Evolutionary conservation across 441 rosid species (phyloP).

Genomic region (Manihot esculenta): DNA sequence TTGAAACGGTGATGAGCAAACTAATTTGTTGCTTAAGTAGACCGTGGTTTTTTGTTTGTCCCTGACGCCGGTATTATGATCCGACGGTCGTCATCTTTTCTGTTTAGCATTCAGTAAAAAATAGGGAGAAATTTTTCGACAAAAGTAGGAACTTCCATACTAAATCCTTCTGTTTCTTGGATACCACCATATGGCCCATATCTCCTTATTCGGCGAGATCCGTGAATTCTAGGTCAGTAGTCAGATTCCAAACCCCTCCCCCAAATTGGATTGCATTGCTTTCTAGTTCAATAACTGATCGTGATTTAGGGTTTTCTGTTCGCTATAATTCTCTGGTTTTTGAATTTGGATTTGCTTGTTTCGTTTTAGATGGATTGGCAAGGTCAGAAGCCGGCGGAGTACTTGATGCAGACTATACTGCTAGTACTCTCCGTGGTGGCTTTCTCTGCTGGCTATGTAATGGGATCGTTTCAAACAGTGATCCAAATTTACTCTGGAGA

Average conservation of each 20-base stretch:
- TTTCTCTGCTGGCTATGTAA: conserved; percentile 43
- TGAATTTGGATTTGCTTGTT: neutral
- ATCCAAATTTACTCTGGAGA: conserved; percentile 69
- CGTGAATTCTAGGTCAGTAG: conserved; percentile 4
- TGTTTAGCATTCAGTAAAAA: no score
- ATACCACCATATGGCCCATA: no score
- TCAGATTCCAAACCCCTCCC: neutral
- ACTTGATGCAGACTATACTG: conserved; percentile 79
- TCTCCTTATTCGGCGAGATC: neutral
- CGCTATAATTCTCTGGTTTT: neutral
- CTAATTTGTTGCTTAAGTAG: no score
- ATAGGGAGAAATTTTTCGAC: no score
- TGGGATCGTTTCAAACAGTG: conserved; percentile 77
- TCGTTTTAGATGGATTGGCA: conserved; percentile 80
- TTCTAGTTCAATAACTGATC: neutral
- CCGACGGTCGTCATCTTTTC: no score
- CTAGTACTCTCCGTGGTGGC: conserved; percentile 61
- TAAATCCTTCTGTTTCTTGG: neutral
- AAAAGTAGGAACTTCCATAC: no score
- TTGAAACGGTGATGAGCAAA: no score
- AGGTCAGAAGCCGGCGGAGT: conserved; percentile 96
- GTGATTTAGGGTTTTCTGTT: neutral
- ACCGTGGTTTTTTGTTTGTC: no score
- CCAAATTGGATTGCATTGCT: neutral
- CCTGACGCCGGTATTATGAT: no score